A percentile compares a stretch with the other conserved stretches of the same genome.
phyloP scores from a whole-genome alignment of 768 basidiomycete genomes.

The Pholiota conissans region DNA sequence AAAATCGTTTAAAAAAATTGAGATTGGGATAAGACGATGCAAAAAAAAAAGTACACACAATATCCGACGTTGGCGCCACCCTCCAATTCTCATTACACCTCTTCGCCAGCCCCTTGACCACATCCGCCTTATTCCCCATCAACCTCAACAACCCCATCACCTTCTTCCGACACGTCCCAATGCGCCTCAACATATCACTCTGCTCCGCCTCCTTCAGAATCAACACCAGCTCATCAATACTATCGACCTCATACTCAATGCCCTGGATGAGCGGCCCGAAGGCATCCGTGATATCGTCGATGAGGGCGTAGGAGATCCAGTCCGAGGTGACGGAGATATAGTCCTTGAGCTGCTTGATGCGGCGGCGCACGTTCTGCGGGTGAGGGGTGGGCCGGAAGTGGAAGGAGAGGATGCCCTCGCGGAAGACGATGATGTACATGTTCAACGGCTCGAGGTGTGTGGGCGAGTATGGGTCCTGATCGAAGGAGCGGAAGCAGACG shows the following conservation, averaged over 20 bases:
- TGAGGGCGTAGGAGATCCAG: conserved; percentile 99
- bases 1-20: background rate
- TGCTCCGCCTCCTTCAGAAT: conserved; percentile 96
- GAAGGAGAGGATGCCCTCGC: conserved; percentile 94
- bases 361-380: conserved; percentile 94
- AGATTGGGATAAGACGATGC: background rate
- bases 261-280: conserved; percentile 98
- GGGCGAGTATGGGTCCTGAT: conserved; percentile 96
- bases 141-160: conserved; percentile 96
- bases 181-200: conserved; percentile 96
- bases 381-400: conserved; percentile 98
- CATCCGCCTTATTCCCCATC: conserved; percentile 99
- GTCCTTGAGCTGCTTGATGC: conserved; percentile 98
- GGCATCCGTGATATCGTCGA: conserved; percentile 99
- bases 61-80: conserved; percentile 96
- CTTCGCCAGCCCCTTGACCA: conserved; percentile 98
- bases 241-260: conserved; percentile 99
- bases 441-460: conserved; percentile 97
- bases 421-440: conserved; percentile 99
- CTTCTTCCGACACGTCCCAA: conserved; percentile 98
- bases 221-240: conserved; percentile 95
- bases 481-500: conserved; percentile 98
- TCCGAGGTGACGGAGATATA: conserved; percentile 98
- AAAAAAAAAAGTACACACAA: conserved; percentile 49
- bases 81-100: conserved; percentile 99